Percentiles rank a stretch among this genome's conserved stretches.
Conservation (phyloP, 2,329 filamentous ascomycete genomes). For the Hymenoscyphus linearis region DNA sequence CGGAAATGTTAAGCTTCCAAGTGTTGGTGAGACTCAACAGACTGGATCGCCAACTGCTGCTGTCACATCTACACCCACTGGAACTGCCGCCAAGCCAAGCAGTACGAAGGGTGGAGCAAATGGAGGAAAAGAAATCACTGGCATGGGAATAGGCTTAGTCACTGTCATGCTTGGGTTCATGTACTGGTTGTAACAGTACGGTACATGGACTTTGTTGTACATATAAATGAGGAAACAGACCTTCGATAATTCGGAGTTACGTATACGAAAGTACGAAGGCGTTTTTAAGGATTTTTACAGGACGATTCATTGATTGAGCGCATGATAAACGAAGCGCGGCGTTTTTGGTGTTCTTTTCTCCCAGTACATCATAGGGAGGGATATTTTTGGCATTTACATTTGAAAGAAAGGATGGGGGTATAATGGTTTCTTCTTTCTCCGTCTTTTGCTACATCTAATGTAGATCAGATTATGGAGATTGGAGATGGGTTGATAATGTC, state of each 20-base stretch:
- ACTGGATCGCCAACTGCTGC: constrained; percentile 14
- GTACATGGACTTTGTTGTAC: neutral
- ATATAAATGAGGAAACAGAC: neutral
- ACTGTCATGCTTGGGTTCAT: constrained; percentile 49
- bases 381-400: neutral
- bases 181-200: constrained; percentile 41
- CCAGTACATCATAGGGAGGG: neutral
- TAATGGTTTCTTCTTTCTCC: neutral
- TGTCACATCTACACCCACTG: constrained; percentile 28
- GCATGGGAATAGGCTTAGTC: constrained; percentile 44
- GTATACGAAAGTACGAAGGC: neutral
- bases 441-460: neutral
- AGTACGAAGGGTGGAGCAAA: constrained; percentile 39
- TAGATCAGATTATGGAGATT: neutral
- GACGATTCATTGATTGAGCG: constrained; percentile 8
- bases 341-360: constrained; percentile 8
- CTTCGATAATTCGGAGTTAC: neutral
- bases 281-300: constrained; percentile 11
- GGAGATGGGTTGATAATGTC: neutral
- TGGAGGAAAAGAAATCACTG: constrained; percentile 43
- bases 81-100: constrained; percentile 32
- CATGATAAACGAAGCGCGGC: constrained; percentile 24
- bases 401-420: neutral
- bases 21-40: constrained; percentile 44
- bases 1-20: constrained; percentile 64